phyloP scores from a whole-genome alignment of 805 yeast species.

The Spathaspora arborariae region DNA sequence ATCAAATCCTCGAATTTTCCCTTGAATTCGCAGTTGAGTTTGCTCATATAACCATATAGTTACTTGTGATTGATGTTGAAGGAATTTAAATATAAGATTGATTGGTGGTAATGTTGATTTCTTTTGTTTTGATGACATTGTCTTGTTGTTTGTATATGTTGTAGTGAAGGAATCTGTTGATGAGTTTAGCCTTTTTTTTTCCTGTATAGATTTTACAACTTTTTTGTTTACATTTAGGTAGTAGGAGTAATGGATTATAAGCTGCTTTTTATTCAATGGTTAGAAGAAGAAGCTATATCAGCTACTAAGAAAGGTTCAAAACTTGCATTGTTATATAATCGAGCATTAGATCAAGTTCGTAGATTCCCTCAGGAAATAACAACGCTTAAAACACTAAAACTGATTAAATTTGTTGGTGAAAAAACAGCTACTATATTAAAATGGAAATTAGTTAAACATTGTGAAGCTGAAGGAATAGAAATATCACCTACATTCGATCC shows the following conservation, averaged over 20 bases:
- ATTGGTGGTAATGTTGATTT: slow-evolving; percentile 77
- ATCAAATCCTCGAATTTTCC: slow-evolving; percentile 88
- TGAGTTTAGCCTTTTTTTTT: background rate
- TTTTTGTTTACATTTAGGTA: background rate
- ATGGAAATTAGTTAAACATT: slow-evolving; percentile 42
- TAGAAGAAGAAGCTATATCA: slow-evolving; percentile 48
- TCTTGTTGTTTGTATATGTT: background rate
- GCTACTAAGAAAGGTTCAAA: slow-evolving; percentile 50
- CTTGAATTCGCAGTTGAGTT: slow-evolving; percentile 69
- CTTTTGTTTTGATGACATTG: slow-evolving; percentile 14
- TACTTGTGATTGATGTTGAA: slow-evolving; percentile 78
- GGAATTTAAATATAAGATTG: slow-evolving; percentile 79
- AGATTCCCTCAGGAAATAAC: slow-evolving; percentile 41
- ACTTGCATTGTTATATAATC: slow-evolving; percentile 47
- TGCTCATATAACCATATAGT: slow-evolving; percentile 91
- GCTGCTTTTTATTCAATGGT: slow-evolving; percentile 46
- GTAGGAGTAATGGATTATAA: background rate
- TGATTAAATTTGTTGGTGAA: slow-evolving; percentile 69
- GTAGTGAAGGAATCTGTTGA: background rate
- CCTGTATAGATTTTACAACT: background rate
- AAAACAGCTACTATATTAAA: slow-evolving; percentile 54
- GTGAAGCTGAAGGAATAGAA: slow-evolving; percentile 3
- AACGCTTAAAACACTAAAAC: slow-evolving; percentile 55
- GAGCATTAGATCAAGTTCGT: slow-evolving; percentile 53
- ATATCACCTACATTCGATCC: background rate